Evolutionary conservation across 371 early-diverging fungal species (phyloP).

Genomic region (Mucor ambiguus): DNA sequence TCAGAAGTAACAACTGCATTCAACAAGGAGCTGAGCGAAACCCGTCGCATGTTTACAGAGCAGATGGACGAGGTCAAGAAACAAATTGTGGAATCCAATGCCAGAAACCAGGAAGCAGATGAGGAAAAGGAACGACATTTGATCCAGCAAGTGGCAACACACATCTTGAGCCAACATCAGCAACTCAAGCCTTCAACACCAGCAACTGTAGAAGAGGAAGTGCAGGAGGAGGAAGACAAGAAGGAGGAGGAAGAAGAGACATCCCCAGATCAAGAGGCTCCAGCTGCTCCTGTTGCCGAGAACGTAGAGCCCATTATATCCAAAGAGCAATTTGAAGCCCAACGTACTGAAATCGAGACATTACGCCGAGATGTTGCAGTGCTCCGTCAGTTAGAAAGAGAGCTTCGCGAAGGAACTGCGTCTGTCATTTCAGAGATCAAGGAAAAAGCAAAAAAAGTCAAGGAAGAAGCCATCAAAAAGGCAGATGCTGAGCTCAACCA

Average conservation of each 20-base stretch:
- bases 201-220: no score
- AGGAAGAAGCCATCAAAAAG: constrained; percentile 43
- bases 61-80: constrained; percentile 41
- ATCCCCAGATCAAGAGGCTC: constrained; percentile 4
- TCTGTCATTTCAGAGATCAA: constrained; percentile 43
- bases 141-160: constrained; percentile 1
- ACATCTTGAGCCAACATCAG: neutral
- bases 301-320: constrained; percentile 17
- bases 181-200: neutral
- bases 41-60: constrained; percentile 32
- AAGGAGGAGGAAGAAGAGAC: neutral
- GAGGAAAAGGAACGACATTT: neutral
- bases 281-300: neutral
- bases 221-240: neutral
- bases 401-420: constrained; percentile 53
- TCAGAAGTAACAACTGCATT: constrained; percentile 31
- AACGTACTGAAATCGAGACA: constrained; percentile 36
- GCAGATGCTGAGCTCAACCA: constrained; percentile 11
- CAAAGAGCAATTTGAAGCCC: constrained; percentile 23
- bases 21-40: constrained; percentile 40
- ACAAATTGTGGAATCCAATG: constrained; percentile 24
- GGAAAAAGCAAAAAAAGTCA: constrained; percentile 48
- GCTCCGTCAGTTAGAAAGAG: constrained; percentile 62
- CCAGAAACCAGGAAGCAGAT: neutral
- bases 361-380: constrained; percentile 58